Evolutionary conservation across 176 grass and related monocot genomes (phyloP), one percentile per base, ranked within the genome.

Genomic region (Miscanthus lutarioriparius): DNA sequence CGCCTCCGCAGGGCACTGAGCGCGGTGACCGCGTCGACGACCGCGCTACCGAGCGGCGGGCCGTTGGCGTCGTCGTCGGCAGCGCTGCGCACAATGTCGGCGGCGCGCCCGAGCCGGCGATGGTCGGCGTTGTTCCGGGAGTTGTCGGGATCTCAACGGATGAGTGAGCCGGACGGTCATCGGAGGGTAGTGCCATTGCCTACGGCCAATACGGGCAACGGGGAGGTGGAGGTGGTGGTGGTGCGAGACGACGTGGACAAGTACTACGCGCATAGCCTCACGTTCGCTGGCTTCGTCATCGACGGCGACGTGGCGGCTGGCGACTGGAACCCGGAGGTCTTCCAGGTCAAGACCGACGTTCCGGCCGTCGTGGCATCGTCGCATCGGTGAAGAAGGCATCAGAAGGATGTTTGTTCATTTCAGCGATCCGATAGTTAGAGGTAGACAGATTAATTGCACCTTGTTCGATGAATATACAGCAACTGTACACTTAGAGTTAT

Each of bases 311-410:
- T 96, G 5, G 88, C 91, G 1, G 88, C 80, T 10, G 47, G 89
- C 13, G 91, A 96, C 76, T 96, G 94, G 94, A 81, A 85, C 33
- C 94, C 91, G 20, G 94, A 96, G 80, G 73, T 89, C 5, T 89
- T 96, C 72, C 94, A 93, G 86, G 44, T 93, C 40, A 85, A 81
- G 1, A 43, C 84, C 6, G 71, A 77, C 33, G 74, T 92, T 28
- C 83, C 87, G 27, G 32, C 26, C 17, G 4, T 45, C 3, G 32
- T 20, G 1, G 49, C 44, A 30, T 19, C 78, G 13, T 71, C 78
- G 2, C 68, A 51, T 23, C 61, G 22, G 12, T 79, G 84, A 86
- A 15, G 16, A 30, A 33, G 19, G 53, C 53, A n/a, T 77, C 49
- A 32, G 17, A 19, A 48, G 37, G 43, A 71, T 48, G 19, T 12